Base-by-base conservation (phyloP, 148 eudicot genomes). In the Nepenthes gracilis region DNA sequence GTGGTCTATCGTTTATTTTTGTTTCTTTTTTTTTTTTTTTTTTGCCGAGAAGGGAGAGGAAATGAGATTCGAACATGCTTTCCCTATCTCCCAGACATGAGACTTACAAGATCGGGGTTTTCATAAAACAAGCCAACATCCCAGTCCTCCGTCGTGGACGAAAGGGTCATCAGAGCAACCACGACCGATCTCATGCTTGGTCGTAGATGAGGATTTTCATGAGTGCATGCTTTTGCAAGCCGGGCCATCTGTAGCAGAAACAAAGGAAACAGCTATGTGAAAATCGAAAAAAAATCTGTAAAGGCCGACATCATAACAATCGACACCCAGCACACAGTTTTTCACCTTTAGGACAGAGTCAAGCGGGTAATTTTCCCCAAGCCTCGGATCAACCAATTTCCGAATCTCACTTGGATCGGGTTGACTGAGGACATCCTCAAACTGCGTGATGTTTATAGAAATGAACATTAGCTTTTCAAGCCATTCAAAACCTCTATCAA, bases 111-210 rank as follows among this genome's bases (percentile, higher is more conserved):
- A 35, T 78, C 81, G n/a, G 77, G 81, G 63, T 79, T 79, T 63
- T 83, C 85, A 23, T 81, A 76, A 56, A 81, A 75, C 1, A 81
- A 66, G 37, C 78, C 67, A 14, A 71, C 75, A 54, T 83, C 83
- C 87, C 84, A 85, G 48, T 69, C 74, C 63, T 83, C 84, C 0
- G 84, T 74, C 11, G 75, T 57, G 6, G 93, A 76, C 6, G 90
- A 75, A 34, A 84, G 80, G 13, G 85, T 71, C 79, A 75, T 80
- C 49, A 90, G 66, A 33, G 86, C 94, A 49, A 86, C 90, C 35
- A 82, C 97, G 43, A 80, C 82, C 2, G 87, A 82, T 61, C 94
- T 86, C 94, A 90, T 86, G 64, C 78, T 90, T n/a, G 97, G 97
- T 75, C 97, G 79, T 36, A 74, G 75, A 50, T 86, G 83, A 5